Percentiles rank a stretch among this genome's conserved stretches.
Evolutionary conservation across 495 filamentous ascomycete species (phyloP).

Genomic region (Usnea hakonensis): DNA sequence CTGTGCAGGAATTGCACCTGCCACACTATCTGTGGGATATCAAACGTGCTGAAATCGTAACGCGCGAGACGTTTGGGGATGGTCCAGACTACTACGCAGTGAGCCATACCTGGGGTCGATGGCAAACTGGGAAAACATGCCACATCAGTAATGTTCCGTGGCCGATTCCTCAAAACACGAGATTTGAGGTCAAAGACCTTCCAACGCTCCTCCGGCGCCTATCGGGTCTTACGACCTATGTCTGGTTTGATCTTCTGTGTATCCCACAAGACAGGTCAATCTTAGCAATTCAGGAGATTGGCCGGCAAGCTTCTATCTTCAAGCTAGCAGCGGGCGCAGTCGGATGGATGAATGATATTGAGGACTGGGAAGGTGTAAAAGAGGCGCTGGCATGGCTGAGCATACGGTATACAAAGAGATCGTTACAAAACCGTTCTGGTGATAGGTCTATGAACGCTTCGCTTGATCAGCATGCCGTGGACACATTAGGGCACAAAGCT

Average conservation of each 20-base stretch:
- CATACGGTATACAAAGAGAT: too few species aligned
- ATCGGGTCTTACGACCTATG: not conserved
- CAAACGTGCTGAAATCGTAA: too few species aligned
- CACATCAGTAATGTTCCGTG: not conserved
- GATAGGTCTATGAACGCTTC: not conserved
- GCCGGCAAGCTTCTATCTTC: not conserved
- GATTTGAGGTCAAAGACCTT: not conserved
- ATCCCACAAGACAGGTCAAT: not conserved
- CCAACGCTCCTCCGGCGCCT: not conserved
- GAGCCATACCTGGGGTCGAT: not conserved
- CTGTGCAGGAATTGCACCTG: not conserved
- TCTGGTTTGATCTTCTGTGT: not conserved
- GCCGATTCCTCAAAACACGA: not conserved
- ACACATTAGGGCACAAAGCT: too few species aligned
- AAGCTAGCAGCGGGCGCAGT: not conserved
- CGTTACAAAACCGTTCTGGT: too few species aligned
- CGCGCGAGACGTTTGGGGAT: not conserved
- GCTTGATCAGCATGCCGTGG: not conserved
- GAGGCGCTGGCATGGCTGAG: too few species aligned
- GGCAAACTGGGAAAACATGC: not conserved
- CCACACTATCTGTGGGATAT: not conserved
- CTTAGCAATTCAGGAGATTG: not conserved
- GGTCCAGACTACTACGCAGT: not conserved
- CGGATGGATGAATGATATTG: not conserved
- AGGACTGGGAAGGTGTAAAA: not conserved